Conservation (phyloP, 352 stramenopile species). For the Globisporangium splendens region DNA sequence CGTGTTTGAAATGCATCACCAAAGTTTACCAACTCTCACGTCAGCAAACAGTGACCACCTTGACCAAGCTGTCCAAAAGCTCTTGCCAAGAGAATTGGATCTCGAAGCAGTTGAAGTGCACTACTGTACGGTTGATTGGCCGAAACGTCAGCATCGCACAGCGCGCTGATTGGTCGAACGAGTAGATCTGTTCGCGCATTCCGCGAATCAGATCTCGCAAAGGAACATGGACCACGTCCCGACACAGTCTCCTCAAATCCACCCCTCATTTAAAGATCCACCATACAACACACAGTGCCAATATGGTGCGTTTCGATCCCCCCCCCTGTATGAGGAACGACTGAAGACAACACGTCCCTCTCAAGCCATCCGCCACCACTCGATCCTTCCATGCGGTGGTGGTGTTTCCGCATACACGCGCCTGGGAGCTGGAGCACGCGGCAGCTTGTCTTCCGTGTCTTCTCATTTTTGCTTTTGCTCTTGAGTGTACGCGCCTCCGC, state of each 20-base stretch:
- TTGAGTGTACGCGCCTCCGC: conserved; percentile 19
- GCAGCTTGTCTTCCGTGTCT: neutral
- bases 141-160: neutral
- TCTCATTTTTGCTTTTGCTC: conserved; percentile 67
- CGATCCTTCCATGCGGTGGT: neutral
- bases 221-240: conserved; percentile 52
- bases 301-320: too few relatives aligned
- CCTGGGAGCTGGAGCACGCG: too few relatives aligned
- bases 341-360: too few relatives aligned
- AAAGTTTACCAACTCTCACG: too few relatives aligned
- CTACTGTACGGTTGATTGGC: neutral
- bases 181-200: neutral
- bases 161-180: neutral
- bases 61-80: too few relatives aligned
- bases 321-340: too few relatives aligned
- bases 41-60: too few relatives aligned
- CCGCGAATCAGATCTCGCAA: conserved; percentile 36
- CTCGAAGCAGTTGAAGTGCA: neutral
- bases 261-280: neutral
- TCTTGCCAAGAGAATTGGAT: too few relatives aligned
- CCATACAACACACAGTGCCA: neutral
- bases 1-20: conserved; percentile 3
- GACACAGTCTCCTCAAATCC: neutral
- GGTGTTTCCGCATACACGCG: neutral
- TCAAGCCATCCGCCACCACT: conserved; percentile 5